These are phyloP conservation scores for Trichomonas tenax DNA, from an alignment of 208 protist species.

Conservation along the genomic window DNA sequence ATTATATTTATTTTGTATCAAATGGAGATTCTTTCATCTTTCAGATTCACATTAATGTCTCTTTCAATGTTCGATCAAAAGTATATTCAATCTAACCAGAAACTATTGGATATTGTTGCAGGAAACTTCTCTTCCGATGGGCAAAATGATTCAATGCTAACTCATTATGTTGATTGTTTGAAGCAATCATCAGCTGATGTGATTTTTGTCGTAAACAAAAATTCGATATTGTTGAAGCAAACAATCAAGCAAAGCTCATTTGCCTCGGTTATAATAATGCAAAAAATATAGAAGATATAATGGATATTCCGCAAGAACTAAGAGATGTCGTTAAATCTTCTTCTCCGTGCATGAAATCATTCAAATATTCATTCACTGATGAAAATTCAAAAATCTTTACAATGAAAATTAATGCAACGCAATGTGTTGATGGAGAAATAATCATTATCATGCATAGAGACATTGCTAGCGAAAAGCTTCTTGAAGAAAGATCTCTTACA, in stretches of 20 bases:
- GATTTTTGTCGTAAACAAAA: neutral
- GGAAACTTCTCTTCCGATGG: neutral
- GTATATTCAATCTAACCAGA: neutral
- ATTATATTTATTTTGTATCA: neutral
- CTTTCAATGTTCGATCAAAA: neutral
- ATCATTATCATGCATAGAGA: no score
- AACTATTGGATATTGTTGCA: neutral
- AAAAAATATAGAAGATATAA: neutral
- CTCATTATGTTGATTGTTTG: neutral
- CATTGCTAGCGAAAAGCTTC: no score
- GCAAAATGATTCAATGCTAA: neutral
- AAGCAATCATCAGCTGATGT: neutral
- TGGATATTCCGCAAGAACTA: neutral
- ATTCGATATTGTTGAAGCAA: neutral
- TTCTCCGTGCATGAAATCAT: neutral
- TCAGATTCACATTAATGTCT: neutral
- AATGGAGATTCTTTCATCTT: neutral
- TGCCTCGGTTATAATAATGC: neutral
- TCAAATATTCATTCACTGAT: neutral
- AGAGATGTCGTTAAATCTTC: neutral
- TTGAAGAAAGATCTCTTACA: no score
- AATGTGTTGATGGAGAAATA: no score
- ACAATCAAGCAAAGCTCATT: neutral
- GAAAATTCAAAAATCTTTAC: no score
- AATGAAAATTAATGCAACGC: no score